Conservation (phyloP, 768 basidiomycete genomes). For the Steccherinum ochraceum region DNA sequence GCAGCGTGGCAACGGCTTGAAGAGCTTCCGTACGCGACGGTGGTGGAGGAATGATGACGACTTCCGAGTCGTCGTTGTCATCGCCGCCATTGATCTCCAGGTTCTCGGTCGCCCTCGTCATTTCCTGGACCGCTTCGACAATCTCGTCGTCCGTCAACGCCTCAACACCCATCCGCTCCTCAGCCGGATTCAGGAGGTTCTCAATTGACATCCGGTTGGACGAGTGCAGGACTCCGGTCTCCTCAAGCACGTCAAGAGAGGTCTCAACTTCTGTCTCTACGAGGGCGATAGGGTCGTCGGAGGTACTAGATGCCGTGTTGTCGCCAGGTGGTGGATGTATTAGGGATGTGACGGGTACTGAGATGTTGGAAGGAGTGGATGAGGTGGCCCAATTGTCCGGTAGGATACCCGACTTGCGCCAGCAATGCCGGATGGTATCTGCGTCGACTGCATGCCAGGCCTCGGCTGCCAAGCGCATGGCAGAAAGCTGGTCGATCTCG, state of each 20-base stretch:
- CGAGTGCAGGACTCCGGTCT: background rate
- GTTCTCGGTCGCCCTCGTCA: no score
- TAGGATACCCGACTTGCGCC: slow-evolving; percentile 15
- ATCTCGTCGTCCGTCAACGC: slow-evolving; percentile 40
- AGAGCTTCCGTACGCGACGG: no score
- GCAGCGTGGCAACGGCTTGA: no score
- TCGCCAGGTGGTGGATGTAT: no score
- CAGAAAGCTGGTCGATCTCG: slow-evolving; percentile 29
- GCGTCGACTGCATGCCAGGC: slow-evolving; percentile 25
- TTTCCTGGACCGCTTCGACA: slow-evolving; percentile 54
- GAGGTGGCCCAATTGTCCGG: no score
- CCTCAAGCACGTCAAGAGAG: background rate
- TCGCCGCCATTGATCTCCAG: no score
- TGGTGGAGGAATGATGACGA: no score
- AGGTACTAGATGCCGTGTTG: background rate
- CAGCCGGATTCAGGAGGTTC: background rate
- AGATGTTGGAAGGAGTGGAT: no score
- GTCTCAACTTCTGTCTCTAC: background rate
- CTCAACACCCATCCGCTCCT: slow-evolving; percentile 30
- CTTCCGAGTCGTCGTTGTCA: no score
- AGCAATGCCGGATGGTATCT: slow-evolving; percentile 30
- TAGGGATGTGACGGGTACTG: no score
- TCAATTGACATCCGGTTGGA: background rate
- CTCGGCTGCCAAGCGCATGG: slow-evolving; percentile 25
- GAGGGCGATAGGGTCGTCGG: background rate